phyloP scores from a whole-genome alignment of 768 basidiomycete genomes.

The Mycena floridula region DNA sequence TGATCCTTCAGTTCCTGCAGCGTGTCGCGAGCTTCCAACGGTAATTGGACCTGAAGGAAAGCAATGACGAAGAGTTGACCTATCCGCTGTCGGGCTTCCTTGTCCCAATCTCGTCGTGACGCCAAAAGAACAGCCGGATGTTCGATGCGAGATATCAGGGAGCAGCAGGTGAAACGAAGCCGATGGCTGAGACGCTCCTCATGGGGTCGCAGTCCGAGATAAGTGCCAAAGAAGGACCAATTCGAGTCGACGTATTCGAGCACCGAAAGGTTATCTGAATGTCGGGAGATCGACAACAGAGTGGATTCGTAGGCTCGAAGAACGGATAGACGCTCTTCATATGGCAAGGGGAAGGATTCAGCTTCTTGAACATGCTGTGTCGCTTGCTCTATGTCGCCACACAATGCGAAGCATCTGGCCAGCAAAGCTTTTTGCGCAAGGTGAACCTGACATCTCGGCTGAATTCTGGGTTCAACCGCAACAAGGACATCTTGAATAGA shows the following conservation, averaged over 20 bases:
- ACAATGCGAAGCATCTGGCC: conserved; percentile 28
- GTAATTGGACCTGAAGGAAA: conserved; percentile 23
- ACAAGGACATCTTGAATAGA: conserved; percentile 29
- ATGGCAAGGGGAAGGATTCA: conserved; percentile 11
- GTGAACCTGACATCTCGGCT: conserved; percentile 12
- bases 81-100: conserved; percentile 20
- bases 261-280: conserved; percentile 23
- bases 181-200: no score
- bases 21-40: conserved; percentile 34
- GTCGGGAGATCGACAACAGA: conserved; percentile 26
- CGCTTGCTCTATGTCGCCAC: conserved; percentile 29
- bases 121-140: conserved; percentile 10
- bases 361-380: conserved; percentile 19
- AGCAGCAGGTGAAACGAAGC: not conserved
- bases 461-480: conserved; percentile 17
- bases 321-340: conserved; percentile 14
- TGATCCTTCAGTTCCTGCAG: conserved; percentile 33
- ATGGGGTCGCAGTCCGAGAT: no score
- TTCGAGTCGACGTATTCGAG: conserved; percentile 35
- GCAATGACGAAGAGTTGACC: conserved; percentile 37
- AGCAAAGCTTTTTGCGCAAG: conserved; percentile 20
- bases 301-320: conserved; percentile 31
- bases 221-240: conserved; percentile 20
- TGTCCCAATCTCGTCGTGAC: conserved; percentile 17
- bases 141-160: not conserved